Evolutionary conservation across 345 rosid genomes (phyloP), one percentile per base, ranked within the genome.

Genomic region (Syzygium jambos): DNA sequence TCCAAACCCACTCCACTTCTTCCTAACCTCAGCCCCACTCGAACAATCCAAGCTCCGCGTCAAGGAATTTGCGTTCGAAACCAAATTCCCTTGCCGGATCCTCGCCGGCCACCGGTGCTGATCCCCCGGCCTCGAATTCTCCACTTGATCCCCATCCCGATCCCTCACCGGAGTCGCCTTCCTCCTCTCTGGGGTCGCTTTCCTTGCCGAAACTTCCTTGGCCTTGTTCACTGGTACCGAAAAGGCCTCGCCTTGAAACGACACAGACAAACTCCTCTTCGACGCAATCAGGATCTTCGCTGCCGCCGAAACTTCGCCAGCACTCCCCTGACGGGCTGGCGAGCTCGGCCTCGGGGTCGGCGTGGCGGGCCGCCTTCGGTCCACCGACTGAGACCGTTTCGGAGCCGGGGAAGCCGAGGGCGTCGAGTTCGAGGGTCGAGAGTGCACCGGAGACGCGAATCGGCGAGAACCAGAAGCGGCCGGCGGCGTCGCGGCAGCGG

Each of bases 221-320:
- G 96, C 94, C 91, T 92, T 97, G 56, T 98, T 94, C 89, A 95
- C 89, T 89, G 98, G 98, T 22, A 97, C 95, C 52, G 98, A 96
- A 90, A 95, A 97, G 56, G 97, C 89, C 86, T 96, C 98, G 1
- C 99, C 99, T 93, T 96, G 99, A 84, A 97, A 97, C 4, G 99
- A 97, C 88, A 97, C 98, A 34, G 99, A 97, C 88, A 97, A 91
- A 82, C 98, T 96, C 90, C 99, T 88, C 0, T 98, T 93, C 52
- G 99, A 97, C 88, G 98, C 94, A 86, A 95, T 93, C 88, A 95
- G 87, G 97, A 96, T 93, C 93, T 92, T 95, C 11, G 94, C 89
- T 0, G 96, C 96, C 52, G 93, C 91, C 2, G 97, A 93, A 85
- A 93, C 88, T 80, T 93, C 95, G 52, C 91, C 83, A 9, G 87